Conservation (phyloP, 306 rosid species). For the Vigna reflexopilosa region DNA sequence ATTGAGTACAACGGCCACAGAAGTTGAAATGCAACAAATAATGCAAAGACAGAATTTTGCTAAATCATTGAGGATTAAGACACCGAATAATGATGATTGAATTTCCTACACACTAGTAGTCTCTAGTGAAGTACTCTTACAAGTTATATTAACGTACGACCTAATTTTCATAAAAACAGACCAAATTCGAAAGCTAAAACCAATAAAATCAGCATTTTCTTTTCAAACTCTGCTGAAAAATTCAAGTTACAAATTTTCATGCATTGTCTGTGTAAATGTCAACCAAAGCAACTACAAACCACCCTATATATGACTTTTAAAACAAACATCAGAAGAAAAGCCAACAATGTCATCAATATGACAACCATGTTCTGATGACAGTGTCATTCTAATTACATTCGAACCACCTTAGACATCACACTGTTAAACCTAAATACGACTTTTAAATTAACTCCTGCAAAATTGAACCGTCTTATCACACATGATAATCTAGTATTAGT, state of each 20-base stretch:
- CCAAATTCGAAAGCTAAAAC: not conserved
- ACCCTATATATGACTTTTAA: not conserved
- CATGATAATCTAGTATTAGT: not conserved
- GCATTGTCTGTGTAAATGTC: not conserved
- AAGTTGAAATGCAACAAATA: not conserved
- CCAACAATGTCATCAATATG: too few species aligned
- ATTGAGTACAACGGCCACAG: not conserved
- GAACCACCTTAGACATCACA: not conserved
- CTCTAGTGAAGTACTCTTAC: not conserved
- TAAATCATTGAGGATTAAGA: not conserved
- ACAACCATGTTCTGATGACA: not conserved
- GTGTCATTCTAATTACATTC: not conserved
- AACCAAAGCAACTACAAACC: not conserved
- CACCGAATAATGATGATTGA: slow-evolving; percentile 3
- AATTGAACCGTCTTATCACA: not conserved
- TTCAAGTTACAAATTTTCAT: not conserved
- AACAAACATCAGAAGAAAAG: not conserved
- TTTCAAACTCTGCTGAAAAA: not conserved
- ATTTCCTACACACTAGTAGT: not conserved
- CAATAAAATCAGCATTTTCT: slow-evolving; percentile 7
- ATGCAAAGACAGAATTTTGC: not conserved
- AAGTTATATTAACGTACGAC: not conserved
- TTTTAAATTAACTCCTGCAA: not conserved
- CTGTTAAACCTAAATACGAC: too few species aligned
- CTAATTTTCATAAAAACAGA: too few species aligned